Evolutionary conservation across 345 rosid genomes (phyloP).

Genomic region (Melastoma malabathricum): DNA sequence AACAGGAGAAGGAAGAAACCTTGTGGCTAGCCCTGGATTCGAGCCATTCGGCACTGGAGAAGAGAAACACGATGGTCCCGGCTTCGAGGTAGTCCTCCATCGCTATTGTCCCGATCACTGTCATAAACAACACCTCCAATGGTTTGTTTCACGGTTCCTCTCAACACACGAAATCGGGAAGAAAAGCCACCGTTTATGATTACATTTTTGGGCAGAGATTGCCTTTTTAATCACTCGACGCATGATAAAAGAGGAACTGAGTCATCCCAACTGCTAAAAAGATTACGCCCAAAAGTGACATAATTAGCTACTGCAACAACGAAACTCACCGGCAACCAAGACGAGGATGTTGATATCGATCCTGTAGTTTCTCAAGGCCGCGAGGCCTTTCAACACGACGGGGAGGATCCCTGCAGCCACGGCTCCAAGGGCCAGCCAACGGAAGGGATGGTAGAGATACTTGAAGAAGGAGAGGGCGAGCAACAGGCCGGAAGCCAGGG

Average conservation of each 20-base stretch:
- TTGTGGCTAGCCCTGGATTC: slow-evolving; percentile 81
- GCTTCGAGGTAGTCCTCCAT: slow-evolving; percentile 74
- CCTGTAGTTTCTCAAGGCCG: slow-evolving; percentile 31
- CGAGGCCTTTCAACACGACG: slow-evolving; percentile 30
- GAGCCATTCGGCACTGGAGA: slow-evolving; percentile 80
- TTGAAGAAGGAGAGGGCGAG: slow-evolving; percentile 44
- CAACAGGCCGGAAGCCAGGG: slow-evolving; percentile 42
- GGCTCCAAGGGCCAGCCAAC: slow-evolving; percentile 67
- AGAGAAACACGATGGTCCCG: slow-evolving; percentile 74
- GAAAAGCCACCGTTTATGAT: too few relatives aligned
- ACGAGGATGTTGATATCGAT: slow-evolving; percentile 62
- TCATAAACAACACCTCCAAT: background rate
- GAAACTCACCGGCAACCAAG: slow-evolving; percentile 53
- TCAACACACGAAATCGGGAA: too few relatives aligned
- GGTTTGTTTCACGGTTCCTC: too few relatives aligned
- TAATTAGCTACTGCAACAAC: background rate
- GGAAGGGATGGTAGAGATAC: slow-evolving; percentile 42
- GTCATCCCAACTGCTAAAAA: too few relatives aligned
- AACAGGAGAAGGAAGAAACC: slow-evolving; percentile 19
- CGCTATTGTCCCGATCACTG: slow-evolving; percentile 77
- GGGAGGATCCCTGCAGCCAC: slow-evolving; percentile 56
- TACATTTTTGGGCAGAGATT: too few relatives aligned
- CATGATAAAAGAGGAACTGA: too few relatives aligned
- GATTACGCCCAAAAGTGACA: too few relatives aligned
- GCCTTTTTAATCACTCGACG: too few relatives aligned